A percentile compares a stretch with the other conserved stretches of the same genome.
phyloP scores from a whole-genome alignment of 768 basidiomycete species.

The Boletus reticulatus region DNA sequence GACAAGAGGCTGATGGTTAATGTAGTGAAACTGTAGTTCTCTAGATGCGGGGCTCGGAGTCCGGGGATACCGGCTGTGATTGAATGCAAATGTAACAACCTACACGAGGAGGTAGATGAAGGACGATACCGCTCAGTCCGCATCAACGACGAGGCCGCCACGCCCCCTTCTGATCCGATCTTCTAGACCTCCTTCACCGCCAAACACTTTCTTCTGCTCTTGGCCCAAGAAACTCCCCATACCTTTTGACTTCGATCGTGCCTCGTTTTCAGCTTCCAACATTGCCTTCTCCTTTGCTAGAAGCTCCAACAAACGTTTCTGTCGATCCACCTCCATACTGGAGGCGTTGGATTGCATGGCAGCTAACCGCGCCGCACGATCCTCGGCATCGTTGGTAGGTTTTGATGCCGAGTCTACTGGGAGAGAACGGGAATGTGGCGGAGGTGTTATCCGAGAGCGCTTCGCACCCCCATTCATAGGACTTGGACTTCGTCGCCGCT shows the following conservation, averaged over 20 bases:
- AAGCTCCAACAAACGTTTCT: slow-evolving; percentile 64
- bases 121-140: slow-evolving; percentile 20
- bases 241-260: slow-evolving; percentile 68
- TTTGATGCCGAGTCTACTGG: slow-evolving; percentile 12
- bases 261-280: slow-evolving; percentile 65
- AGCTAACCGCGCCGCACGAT: slow-evolving; percentile 82
- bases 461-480: slow-evolving; percentile 36
- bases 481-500: slow-evolving; percentile 39
- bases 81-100: slow-evolving; percentile 1
- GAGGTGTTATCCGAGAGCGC: slow-evolving; percentile 48
- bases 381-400: slow-evolving; percentile 35
- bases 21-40: too few species aligned
- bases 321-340: slow-evolving; percentile 64
- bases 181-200: slow-evolving; percentile 73
- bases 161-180: slow-evolving; percentile 74
- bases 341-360: slow-evolving; percentile 81
- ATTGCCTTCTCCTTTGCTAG: slow-evolving; percentile 80
- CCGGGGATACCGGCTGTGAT: neutral
- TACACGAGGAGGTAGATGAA: slow-evolving; percentile 3
- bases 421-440: slow-evolving; percentile 21
- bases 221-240: slow-evolving; percentile 79
- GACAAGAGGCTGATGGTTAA: neutral
- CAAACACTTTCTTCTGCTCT: slow-evolving; percentile 84
- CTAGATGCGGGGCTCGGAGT: neutral
- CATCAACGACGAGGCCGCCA: slow-evolving; percentile 66